phyloP scores from a whole-genome alignment of 371 early-diverging fungal species.

The Mucor ambiguus region DNA sequence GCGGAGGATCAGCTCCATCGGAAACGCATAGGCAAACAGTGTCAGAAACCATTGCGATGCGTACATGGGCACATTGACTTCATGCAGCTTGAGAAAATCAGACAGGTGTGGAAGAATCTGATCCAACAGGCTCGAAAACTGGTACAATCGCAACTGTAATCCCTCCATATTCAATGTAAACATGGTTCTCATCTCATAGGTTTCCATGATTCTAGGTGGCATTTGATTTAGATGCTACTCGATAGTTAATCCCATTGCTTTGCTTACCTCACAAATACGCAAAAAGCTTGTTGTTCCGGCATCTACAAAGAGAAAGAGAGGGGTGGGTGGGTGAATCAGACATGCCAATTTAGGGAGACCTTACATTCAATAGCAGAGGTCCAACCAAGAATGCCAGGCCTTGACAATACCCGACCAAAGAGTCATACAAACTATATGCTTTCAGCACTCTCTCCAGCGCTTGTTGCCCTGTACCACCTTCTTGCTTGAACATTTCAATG shows the following conservation, averaged over 20 bases:
- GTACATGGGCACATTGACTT: constrained; percentile 88
- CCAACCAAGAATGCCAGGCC: constrained; percentile 95
- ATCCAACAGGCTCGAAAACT: constrained; percentile 80
- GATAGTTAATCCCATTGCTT: neutral
- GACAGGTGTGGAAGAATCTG: constrained; percentile 80
- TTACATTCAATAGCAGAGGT: constrained; percentile 88
- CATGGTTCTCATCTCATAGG: constrained; percentile 82
- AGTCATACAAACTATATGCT: constrained; percentile 91
- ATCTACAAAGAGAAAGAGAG: constrained; percentile 48
- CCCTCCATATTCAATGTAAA: constrained; percentile 89
- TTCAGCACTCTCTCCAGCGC: constrained; percentile 82
- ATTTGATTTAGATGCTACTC: neutral
- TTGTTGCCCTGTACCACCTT: constrained; percentile 86
- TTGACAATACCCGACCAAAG: constrained; percentile 96
- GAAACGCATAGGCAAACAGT: constrained; percentile 86
- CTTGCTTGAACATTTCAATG: constrained; percentile 82
- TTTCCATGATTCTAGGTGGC: constrained; percentile 76
- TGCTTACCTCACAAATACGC: constrained; percentile 74
- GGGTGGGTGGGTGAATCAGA: neutral
- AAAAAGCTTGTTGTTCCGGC: constrained; percentile 92
- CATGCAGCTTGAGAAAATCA: constrained; percentile 73
- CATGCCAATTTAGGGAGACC: constrained; percentile 3
- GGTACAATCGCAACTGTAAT: constrained; percentile 81
- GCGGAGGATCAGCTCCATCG: constrained; percentile 75
- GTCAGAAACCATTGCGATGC: constrained; percentile 95